A percentile compares a stretch with the other conserved stretches of the same genome.
phyloP scores from a whole-genome alignment of 2,329 filamentous ascomycete species.

The Pyrenochaeta sp. region DNA sequence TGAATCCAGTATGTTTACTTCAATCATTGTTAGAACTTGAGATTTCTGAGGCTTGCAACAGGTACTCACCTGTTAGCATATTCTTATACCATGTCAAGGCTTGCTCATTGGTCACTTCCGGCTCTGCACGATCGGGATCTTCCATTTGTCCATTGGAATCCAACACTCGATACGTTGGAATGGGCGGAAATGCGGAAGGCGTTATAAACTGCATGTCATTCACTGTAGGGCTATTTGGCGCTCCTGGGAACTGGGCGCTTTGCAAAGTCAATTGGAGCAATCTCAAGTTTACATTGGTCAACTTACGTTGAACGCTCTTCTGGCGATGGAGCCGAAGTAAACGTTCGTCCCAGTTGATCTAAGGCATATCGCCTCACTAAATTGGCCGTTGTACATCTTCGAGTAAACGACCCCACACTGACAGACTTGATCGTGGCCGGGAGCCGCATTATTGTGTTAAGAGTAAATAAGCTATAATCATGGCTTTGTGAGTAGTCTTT shows the following conservation, averaged over 20 bases:
- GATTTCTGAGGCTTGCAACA: neutral
- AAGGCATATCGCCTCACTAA: conserved; percentile 18
- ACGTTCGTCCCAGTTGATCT: neutral
- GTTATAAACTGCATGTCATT: conserved; percentile 78
- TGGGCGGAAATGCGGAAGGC: conserved; percentile 72
- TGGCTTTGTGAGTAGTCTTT: too few species aligned
- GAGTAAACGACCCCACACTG: too few species aligned
- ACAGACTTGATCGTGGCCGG: too few species aligned
- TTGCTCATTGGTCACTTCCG: conserved; percentile 70
- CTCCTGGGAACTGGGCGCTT: too few species aligned
- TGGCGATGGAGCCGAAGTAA: conserved; percentile 60
- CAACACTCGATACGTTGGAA: conserved; percentile 91
- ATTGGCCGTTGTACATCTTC: too few species aligned
- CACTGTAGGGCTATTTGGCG: conserved; percentile 92
- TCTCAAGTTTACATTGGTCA: too few species aligned
- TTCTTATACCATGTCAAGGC: conserved; percentile 67
- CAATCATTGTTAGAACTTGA: neutral
- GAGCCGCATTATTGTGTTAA: too few species aligned
- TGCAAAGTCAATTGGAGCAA: too few species aligned
- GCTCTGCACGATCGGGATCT: conserved; percentile 69
- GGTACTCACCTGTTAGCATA: conserved; percentile 63
- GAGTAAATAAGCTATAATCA: too few species aligned
- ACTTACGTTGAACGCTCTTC: too few species aligned
- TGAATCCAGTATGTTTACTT: conserved; percentile 86
- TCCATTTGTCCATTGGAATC: conserved; percentile 87